Base-by-base conservation (phyloP, 73 alveolate species). In the Paramecium sonneborni region DNA sequence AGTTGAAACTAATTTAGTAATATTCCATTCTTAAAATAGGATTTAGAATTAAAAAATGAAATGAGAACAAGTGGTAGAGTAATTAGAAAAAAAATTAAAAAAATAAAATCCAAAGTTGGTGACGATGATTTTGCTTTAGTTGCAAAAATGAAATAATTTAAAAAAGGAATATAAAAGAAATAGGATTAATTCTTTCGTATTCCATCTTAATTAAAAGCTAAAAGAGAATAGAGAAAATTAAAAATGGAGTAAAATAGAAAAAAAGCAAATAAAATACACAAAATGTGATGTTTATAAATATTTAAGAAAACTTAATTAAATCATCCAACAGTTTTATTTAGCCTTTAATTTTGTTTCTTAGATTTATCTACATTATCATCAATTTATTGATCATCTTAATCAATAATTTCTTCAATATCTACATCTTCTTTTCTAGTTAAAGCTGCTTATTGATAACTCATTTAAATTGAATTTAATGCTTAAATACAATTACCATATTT, bases 11-110 rank as follows among this genome's bases (percentile, higher is more conserved):
- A 62, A 62, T 62, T 62, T 30, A 62, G 84, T 62, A 62, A 26
- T 62, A 12, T 9, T 30, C 5, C 12, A 11, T 3, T 11, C 1
- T 62, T 12, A 62, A 30, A 43, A 4, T 79, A 79, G 72, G 72
- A 79, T 7, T 32, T 79, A 20, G 76, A 46, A 43, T 79, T 79
- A 79, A 79, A 79, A 30, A 79, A 79, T 43, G 90, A 79, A 46
- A 79, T 79, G 90, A 79, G 90, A 79, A 79, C 90, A n/a, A 26
- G 62, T 24, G 76, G 62, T 14, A 79, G 90, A 79, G 24, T 79
- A 2, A 39, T 79, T 15, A 79, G 46, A 39, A 79, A 79, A 48
- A 79, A 79, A 43, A 79, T 79, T 46, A 39, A 32, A 43, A 79
- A 79, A 44, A 79, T 79, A 3, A 30, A 79, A 46, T 39, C 44